These are phyloP conservation scores for Musa beccarii DNA, from an alignment of 176 grass and related monocot species.

Conservation along the genomic window DNA sequence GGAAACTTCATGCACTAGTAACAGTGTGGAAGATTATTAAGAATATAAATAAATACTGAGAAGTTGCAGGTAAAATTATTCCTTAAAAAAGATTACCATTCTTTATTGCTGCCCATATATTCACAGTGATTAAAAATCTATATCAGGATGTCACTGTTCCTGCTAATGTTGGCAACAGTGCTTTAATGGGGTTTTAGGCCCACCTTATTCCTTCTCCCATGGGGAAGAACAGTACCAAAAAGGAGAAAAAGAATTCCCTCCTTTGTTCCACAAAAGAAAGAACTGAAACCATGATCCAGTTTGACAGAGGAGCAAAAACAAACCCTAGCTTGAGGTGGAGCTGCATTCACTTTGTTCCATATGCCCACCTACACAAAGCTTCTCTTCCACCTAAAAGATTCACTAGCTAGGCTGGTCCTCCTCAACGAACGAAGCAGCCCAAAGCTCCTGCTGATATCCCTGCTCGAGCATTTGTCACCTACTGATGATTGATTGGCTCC, in stretches of 20 bases:
- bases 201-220: background rate
- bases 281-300: background rate
- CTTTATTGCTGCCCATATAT: background rate
- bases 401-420: background rate
- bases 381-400: background rate
- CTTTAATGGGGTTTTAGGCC: background rate
- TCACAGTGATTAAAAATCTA: background rate
- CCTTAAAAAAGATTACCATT: background rate
- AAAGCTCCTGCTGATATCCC: background rate
- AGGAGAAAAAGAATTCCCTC: too few relatives aligned
- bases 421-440: background rate
- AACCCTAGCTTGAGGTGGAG: background rate
- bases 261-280: background rate
- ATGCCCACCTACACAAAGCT: slow-evolving; percentile 6
- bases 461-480: background rate
- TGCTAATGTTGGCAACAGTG: too few relatives aligned
- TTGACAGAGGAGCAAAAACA: background rate
- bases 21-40: too few relatives aligned
- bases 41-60: too few relatives aligned
- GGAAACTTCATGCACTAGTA: too few relatives aligned
- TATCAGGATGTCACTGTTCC: background rate
- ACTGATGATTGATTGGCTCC: background rate
- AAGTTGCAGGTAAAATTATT: too few relatives aligned
- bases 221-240: background rate
- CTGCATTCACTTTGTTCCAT: background rate